Conservation (phyloP, 805 yeast genomes). For the Candida taoyuanica region DNA sequence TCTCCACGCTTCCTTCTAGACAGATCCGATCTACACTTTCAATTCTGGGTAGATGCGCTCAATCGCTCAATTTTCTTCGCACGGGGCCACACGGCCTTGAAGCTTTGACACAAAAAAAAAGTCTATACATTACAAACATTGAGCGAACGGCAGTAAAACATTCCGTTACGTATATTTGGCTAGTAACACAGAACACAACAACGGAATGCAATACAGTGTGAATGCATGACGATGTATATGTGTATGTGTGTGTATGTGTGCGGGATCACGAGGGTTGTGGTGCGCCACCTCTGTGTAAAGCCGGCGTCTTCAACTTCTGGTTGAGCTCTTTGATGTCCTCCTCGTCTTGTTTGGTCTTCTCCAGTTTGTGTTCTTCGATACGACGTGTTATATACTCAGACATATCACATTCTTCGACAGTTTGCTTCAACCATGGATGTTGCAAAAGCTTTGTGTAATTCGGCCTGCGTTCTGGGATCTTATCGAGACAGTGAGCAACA, state of each 20-base stretch:
- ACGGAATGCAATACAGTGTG: too few relatives aligned
- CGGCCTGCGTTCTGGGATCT: constrained; percentile 78
- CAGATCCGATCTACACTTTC: too few relatives aligned
- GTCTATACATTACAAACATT: too few relatives aligned
- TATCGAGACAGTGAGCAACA: constrained; percentile 71
- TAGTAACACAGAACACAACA: too few relatives aligned
- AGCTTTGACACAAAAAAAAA: too few relatives aligned
- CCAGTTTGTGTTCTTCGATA: constrained; percentile 26
- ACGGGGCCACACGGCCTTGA: too few relatives aligned
- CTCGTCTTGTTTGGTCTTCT: constrained; percentile 16
- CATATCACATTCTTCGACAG: constrained; percentile 36
- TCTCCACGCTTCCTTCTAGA: too few relatives aligned
- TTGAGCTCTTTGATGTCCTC: constrained; percentile 25
- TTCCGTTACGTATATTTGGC: too few relatives aligned
- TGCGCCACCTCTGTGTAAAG: constrained; percentile 31
- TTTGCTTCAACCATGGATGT: constrained; percentile 78
- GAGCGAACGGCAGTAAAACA: too few relatives aligned
- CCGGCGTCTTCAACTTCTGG: constrained; percentile 26
- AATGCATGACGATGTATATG: neutral
- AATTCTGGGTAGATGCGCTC: too few relatives aligned
- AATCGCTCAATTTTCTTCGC: too few relatives aligned
- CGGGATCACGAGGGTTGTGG: neutral
- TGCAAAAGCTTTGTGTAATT: constrained; percentile 66
- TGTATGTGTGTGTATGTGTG: neutral
- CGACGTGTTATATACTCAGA: constrained; percentile 34